phyloP scores from a whole-genome alignment of 192 early-diverging fungal species.

The Borealophlyctis nickersoniae region DNA sequence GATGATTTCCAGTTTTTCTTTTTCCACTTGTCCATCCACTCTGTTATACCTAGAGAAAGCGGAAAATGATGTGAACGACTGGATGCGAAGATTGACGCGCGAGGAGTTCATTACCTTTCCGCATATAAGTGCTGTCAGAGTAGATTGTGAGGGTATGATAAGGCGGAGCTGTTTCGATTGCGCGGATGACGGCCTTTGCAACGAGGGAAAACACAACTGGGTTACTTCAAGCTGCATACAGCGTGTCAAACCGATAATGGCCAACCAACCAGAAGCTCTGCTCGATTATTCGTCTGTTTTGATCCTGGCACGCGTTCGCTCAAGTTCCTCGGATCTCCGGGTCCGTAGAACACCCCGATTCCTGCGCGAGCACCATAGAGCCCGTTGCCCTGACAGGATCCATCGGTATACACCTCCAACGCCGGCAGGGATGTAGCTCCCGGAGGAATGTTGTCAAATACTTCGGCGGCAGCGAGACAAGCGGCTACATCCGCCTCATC shows the following conservation, averaged over 20 bases:
- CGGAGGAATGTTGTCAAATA: background rate
- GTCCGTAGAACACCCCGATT: conserved; percentile 80
- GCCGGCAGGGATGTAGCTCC: background rate
- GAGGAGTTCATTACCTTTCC: conserved; percentile 52
- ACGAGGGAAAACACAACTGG: background rate
- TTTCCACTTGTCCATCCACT: conserved; percentile 75
- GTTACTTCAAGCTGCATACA: background rate
- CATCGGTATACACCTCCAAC: conserved; percentile 72
- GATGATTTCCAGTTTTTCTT: conserved; percentile 61
- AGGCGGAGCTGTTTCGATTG: conserved; percentile 24
- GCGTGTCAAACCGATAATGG: background rate
- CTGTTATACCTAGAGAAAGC: conserved; percentile 45
- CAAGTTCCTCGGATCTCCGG: conserved; percentile 57
- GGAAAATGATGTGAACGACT: too few relatives aligned
- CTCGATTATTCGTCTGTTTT: conserved; percentile 49
- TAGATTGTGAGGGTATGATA: conserved; percentile 38
- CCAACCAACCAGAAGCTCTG: conserved; percentile 36
- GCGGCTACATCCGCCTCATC: background rate
- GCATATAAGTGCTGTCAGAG: conserved; percentile 76
- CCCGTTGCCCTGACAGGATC: conserved; percentile 74
- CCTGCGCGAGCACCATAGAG: conserved; percentile 63
- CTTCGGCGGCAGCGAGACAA: background rate
- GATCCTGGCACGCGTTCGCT: conserved; percentile 33
- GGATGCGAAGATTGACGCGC: too few relatives aligned
- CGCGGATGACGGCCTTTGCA: conserved; percentile 35